These are phyloP conservation scores for Agaricus sinodeliciosus DNA, from an alignment of 768 basidiomycete species.

Conservation along the genomic window DNA sequence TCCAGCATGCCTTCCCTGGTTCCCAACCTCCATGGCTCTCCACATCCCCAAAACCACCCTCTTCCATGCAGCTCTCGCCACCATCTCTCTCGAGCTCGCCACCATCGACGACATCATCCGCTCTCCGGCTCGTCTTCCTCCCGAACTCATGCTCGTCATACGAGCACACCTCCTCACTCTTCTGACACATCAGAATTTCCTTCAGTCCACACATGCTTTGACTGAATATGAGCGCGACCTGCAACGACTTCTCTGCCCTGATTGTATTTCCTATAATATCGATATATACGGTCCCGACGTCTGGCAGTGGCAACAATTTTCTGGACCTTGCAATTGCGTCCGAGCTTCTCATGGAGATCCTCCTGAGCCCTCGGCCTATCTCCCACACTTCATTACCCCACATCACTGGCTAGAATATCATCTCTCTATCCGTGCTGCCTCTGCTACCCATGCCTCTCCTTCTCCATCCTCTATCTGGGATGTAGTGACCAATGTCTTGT, in stretches of 20 bases:
- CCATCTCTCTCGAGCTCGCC: constrained; percentile 37
- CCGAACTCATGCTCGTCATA: constrained; percentile 48
- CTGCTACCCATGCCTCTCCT: constrained; percentile 20
- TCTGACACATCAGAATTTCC: constrained; percentile 34
- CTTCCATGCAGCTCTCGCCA: constrained; percentile 46
- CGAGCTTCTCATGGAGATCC: constrained; percentile 11
- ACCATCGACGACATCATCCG: constrained; percentile 34
- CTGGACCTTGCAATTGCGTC: constrained; percentile 41
- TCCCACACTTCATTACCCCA: constrained; percentile 29
- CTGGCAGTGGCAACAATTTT: constrained; percentile 48
- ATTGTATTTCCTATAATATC: constrained; percentile 44
- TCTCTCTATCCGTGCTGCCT: constrained; percentile 30
- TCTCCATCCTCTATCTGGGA: constrained; percentile 32
- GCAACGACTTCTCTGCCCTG: constrained; percentile 36
- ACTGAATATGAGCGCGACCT: constrained; percentile 32
- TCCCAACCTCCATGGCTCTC: constrained; percentile 11
- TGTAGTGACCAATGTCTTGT: constrained; percentile 32
- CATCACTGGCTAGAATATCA: constrained; percentile 41
- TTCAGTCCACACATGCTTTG: constrained; percentile 36
- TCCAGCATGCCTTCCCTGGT: constrained; percentile 14
- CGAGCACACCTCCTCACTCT: constrained; percentile 38
- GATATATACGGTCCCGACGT: constrained; percentile 48
- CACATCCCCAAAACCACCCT: constrained; percentile 23
- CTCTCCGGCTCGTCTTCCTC: constrained; percentile 27
- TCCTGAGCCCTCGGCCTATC: constrained; percentile 9